phyloP scores from a whole-genome alignment of 805 yeast species.

The Yamadazyma takamatsuzukensis region DNA sequence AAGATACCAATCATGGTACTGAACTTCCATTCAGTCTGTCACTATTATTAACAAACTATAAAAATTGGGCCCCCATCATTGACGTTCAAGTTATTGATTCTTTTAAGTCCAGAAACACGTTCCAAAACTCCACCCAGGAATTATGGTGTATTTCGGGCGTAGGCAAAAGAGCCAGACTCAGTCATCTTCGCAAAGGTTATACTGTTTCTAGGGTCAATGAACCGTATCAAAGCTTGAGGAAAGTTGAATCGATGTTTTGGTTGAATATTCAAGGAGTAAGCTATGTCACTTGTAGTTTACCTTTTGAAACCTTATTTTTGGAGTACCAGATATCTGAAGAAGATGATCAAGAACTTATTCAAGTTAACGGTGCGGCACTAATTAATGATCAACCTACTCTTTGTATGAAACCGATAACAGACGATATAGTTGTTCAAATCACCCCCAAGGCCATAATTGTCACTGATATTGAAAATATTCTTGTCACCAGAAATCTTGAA shows the following conservation, averaged over 20 bases:
- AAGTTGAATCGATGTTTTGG: conserved; percentile 19
- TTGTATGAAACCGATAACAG: conserved; percentile 9
- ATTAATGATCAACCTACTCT: conserved; percentile 16
- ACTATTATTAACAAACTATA: conserved; percentile 25
- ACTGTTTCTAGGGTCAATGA: conserved; percentile 21
- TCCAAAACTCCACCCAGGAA: conserved; percentile 28
- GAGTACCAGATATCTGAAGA: conserved; percentile 20
- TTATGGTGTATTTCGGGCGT: conserved; percentile 41
- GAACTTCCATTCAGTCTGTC: conserved; percentile 19
- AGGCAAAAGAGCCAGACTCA: conserved; percentile 29
- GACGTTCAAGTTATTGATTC: conserved; percentile 37
- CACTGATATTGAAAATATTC: conserved; percentile 6
- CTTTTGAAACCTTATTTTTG: conserved; percentile 35
- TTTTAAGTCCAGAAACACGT: conserved; percentile 14
- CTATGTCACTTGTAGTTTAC: conserved; percentile 32
- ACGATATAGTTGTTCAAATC: conserved; percentile 23
- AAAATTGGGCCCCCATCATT: conserved; percentile 47
- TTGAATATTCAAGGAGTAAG: conserved; percentile 15
- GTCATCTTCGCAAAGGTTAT: conserved; percentile 33
- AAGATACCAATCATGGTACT: conserved; percentile 9
- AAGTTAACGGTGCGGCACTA: conserved; percentile 18
- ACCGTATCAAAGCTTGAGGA: conserved; percentile 27
- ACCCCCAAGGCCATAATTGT: conserved; percentile 13
- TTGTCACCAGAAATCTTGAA: neutral
- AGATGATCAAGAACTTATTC: conserved; percentile 21